phyloP scores from a whole-genome alignment of 306 rosid species.

The Citrullus amarus region DNA sequence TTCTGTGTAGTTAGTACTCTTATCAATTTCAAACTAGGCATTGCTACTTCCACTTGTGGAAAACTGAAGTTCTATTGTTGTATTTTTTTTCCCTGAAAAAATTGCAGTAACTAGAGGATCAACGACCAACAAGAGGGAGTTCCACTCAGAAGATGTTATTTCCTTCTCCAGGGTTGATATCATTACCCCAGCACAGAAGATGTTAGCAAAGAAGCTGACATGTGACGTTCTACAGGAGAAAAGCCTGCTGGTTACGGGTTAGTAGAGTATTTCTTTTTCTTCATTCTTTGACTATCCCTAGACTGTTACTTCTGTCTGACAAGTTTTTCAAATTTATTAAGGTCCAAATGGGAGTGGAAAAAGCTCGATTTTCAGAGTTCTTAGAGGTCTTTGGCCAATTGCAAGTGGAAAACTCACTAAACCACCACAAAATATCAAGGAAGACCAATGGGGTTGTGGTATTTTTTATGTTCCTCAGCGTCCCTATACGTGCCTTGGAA shows the following conservation, averaged over 20 bases:
- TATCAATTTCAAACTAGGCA: background rate
- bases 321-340: slow-evolving; percentile 13
- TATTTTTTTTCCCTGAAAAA: slow-evolving; percentile 23
- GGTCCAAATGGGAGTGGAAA: slow-evolving; percentile 99
- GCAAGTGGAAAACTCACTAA: slow-evolving; percentile 57
- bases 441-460: slow-evolving; percentile 49
- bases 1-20: background rate
- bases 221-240: slow-evolving; percentile 59
- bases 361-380: slow-evolving; percentile 94
- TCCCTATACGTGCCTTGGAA: slow-evolving; percentile 93
- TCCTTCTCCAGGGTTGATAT: slow-evolving; percentile 74
- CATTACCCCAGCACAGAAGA: slow-evolving; percentile 75
- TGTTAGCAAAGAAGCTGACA: slow-evolving; percentile 78
- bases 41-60: background rate
- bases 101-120: slow-evolving; percentile 20
- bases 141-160: slow-evolving; percentile 44
- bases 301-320: slow-evolving; percentile 8
- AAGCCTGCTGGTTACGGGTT: slow-evolving; percentile 95
- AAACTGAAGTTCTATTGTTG: background rate
- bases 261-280: slow-evolving; percentile 13
- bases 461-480: slow-evolving; percentile 96
- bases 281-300: background rate
- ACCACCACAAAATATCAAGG: slow-evolving; percentile 45
- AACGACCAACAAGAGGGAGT: slow-evolving; percentile 26
- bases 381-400: slow-evolving; percentile 91